phyloP scores from a whole-genome alignment of 805 yeast species.

The Zygosaccharomyces bailii region DNA sequence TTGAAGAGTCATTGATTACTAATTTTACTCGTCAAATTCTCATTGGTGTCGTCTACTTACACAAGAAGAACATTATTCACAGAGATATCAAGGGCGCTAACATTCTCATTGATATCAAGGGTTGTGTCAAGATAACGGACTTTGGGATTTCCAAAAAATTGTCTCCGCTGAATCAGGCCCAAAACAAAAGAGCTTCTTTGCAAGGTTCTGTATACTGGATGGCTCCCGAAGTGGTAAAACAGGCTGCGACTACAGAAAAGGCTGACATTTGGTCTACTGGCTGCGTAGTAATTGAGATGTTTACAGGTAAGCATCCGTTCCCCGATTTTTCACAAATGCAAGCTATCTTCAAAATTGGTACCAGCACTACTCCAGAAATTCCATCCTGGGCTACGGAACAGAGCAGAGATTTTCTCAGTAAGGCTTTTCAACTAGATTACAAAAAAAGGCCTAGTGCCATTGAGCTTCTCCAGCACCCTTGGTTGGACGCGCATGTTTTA shows the following conservation, averaged over 20 bases:
- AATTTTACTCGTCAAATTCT: constrained; percentile 74
- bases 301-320: constrained; percentile 93
- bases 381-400: constrained; percentile 70
- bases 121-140: constrained; percentile 80
- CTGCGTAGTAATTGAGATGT: constrained; percentile 89
- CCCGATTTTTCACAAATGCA: constrained; percentile 96
- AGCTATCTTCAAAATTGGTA: constrained; percentile 92
- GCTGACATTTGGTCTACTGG: constrained; percentile 99
- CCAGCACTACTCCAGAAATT: constrained; percentile 71
- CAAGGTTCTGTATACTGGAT: constrained; percentile 98
- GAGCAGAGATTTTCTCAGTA: constrained; percentile 60
- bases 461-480: constrained; percentile 55
- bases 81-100: constrained; percentile 90
- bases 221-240: constrained; percentile 99
- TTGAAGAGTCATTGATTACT: constrained; percentile 71
- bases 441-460: constrained; percentile 69
- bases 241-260: constrained; percentile 82
- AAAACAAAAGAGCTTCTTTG: constrained; percentile 65
- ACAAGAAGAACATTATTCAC: constrained; percentile 72
- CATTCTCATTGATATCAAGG: constrained; percentile 73
- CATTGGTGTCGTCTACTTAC: constrained; percentile 70
- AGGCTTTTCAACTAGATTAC: constrained; percentile 74
- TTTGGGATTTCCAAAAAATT: constrained; percentile 76
- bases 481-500: constrained; percentile 31
- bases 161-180: constrained; percentile 48